Base-by-base conservation (phyloP, 495 filamentous ascomycete genomes). In the Hyaloscypha bicolor region DNA sequence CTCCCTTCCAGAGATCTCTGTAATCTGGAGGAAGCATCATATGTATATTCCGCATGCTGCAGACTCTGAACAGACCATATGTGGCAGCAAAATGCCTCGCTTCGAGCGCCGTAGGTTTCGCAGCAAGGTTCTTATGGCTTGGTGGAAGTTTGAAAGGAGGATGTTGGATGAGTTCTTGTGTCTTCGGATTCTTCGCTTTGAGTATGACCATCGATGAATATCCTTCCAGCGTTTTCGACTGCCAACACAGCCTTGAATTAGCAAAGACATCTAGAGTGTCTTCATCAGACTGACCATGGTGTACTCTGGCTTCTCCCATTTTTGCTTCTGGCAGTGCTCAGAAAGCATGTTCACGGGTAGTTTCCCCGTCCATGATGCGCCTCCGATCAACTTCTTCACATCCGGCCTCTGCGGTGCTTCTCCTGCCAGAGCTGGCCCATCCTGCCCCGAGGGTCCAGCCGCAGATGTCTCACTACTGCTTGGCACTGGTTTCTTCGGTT, bases 291-390 rank as follows among this genome's bases (percentile, higher is more conserved):
- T 48, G 42, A 87, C 86, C 88, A 90, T 93, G 71, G 86, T 87
- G 77, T 96, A 99, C 73, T 97, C 94, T 2, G 94, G 95, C 73
- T 89, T 95, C 69, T 91, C 90, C 95, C 95, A 99, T 73, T 91
- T 92, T 78, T 94, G 91, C 79, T 93, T 94, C 76, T 97, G 93
- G 73, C 92, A 96, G 80, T 96, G 92, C 83, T 99, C 95, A 21
- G 90, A 89, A 63, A 99, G 87, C 74, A 99, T 82, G 74, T 94
- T 95, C 61, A 97, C 91, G 4, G 95, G 95, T 45, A 99, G 79
- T 76, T 99, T 99, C 42, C 95, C 95, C 0, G 95, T 99, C 96
- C 96, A 99, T 74, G 93, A 97, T 70, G 92, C 87, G 59, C 95
- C 95, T 59, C 93, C 96, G 76, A 99, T 97, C 64, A 99, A 79